A percentile compares a stretch with the other conserved stretches of the same genome.
These are phyloP conservation scores for Anthoceros angustus DNA, from an alignment of 225 moss, liverwort and hornwort species.

Conservation along the genomic window DNA sequence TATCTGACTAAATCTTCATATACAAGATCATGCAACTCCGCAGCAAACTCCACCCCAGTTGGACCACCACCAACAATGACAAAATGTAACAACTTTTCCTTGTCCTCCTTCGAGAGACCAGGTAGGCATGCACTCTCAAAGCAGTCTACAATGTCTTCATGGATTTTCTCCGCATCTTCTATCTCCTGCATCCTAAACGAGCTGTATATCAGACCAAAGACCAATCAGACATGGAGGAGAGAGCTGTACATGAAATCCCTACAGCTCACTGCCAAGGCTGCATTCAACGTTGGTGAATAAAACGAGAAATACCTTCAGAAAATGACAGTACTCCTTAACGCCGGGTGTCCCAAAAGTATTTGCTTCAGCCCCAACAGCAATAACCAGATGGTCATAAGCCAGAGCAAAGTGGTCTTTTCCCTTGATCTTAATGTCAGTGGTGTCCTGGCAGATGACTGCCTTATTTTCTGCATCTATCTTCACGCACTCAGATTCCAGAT, in stretches of 20 bases:
- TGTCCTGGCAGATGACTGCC: slow-evolving; percentile 41
- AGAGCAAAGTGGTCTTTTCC: slow-evolving; percentile 55
- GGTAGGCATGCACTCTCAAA: slow-evolving; percentile 93
- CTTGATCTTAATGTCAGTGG: slow-evolving; percentile 23
- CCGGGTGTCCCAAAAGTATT: slow-evolving; percentile 87
- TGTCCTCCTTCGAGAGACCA: slow-evolving; percentile 45
- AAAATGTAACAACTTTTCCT: slow-evolving; percentile 42
- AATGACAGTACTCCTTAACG: slow-evolving; percentile 62
- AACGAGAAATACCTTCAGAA: slow-evolving; percentile 38
- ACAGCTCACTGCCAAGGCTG: no score
- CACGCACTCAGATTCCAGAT: slow-evolving; percentile 67
- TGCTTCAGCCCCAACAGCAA: slow-evolving; percentile 69
- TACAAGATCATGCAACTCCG: slow-evolving; percentile 91
- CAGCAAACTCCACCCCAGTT: slow-evolving; percentile 88
- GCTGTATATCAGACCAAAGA: no score
- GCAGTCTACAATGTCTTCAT: slow-evolving; percentile 73
- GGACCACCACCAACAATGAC: slow-evolving; percentile 94
- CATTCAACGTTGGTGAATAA: neutral
- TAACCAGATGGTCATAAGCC: slow-evolving; percentile 70
- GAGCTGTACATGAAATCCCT: no score
- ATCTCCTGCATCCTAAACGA: slow-evolving; percentile 22
- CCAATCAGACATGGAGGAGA: neutral
- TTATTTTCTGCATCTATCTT: slow-evolving; percentile 68
- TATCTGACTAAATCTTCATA: slow-evolving; percentile 56
- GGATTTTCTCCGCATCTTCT: slow-evolving; percentile 86